phyloP scores from a whole-genome alignment of 495 filamentous ascomycete species.

The Rhypophila decipiens region DNA sequence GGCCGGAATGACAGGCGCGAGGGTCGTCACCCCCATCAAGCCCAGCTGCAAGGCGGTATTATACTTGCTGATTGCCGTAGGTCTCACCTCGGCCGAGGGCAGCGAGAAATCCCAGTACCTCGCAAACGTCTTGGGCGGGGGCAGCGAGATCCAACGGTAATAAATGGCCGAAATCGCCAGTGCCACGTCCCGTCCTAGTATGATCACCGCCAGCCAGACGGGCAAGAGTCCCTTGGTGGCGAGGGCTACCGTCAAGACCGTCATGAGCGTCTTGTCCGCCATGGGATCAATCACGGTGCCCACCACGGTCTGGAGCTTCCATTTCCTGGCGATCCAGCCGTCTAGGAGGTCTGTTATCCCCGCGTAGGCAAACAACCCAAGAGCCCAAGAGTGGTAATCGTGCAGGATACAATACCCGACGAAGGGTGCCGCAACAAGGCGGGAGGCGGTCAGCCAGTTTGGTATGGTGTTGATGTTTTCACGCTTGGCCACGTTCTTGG shows the following conservation, averaged over 20 bases:
- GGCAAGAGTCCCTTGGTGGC: constrained; percentile 77
- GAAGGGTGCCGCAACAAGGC: constrained; percentile 74
- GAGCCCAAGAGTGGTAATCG: constrained; percentile 66
- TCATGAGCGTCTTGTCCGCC: constrained; percentile 96
- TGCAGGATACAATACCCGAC: constrained; percentile 87
- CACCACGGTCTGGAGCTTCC: constrained; percentile 85
- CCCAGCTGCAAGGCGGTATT: constrained; percentile 78
- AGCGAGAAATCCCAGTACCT: constrained; percentile 98
- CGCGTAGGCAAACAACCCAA: constrained; percentile 85
- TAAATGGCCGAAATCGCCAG: constrained; percentile 87
- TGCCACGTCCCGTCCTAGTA: constrained; percentile 83
- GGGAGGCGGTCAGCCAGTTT: constrained; percentile 84
- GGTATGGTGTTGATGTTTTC: constrained; percentile 97
- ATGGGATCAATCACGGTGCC: constrained; percentile 96
- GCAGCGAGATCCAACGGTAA: constrained; percentile 89
- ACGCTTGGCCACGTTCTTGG: constrained; percentile 36
- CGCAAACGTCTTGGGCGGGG: constrained; percentile 81
- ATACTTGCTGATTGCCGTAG: constrained; percentile 84
- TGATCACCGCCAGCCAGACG: constrained; percentile 77
- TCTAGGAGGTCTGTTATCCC: constrained; percentile 88
- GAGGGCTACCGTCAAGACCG: constrained; percentile 74
- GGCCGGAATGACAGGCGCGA: constrained; percentile 55
- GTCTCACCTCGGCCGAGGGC: constrained; percentile 86
- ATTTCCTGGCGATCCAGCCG: constrained; percentile 83
- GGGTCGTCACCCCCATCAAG: constrained; percentile 71